These are phyloP conservation scores for Cerioporus squamosus DNA, from an alignment of 1,284 basidiomycete genomes.

Conservation along the genomic window DNA sequence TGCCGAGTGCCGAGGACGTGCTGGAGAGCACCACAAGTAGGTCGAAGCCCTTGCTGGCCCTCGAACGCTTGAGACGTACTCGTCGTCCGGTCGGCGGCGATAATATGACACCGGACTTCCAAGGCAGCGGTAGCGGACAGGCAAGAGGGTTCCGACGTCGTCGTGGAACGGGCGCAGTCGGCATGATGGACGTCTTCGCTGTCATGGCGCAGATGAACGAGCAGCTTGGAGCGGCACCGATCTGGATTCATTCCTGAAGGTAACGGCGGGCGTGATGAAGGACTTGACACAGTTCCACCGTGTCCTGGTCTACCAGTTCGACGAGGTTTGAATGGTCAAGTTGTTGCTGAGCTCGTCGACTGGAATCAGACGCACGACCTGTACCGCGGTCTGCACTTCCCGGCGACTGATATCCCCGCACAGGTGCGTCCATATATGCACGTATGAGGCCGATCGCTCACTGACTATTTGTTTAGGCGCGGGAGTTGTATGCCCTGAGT, in stretches of 20 bases:
- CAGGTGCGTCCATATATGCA: slow-evolving; percentile 42
- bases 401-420: slow-evolving; percentile 60
- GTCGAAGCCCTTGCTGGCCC: slow-evolving; percentile 75
- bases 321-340: slow-evolving; percentile 76
- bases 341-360: slow-evolving; percentile 85
- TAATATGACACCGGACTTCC: slow-evolving; percentile 15
- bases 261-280: slow-evolving; percentile 82
- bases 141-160: slow-evolving; percentile 25
- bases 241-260: slow-evolving; percentile 75
- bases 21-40: slow-evolving; percentile 76
- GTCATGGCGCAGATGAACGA: slow-evolving; percentile 87
- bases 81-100: slow-evolving; percentile 26
- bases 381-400: slow-evolving; percentile 78
- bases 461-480: slow-evolving; percentile 26
- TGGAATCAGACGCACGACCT: slow-evolving; percentile 83
- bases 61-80: slow-evolving; percentile 70
- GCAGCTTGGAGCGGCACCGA: slow-evolving; percentile 77
- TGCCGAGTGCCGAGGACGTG: slow-evolving; percentile 63
- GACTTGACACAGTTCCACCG: slow-evolving; percentile 86
- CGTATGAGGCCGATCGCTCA: not conserved
- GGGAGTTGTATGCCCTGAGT: slow-evolving; percentile 36
- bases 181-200: slow-evolving; percentile 83
- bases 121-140: slow-evolving; percentile 2
- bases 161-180: slow-evolving; percentile 45
- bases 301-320: slow-evolving; percentile 89